Conservation (phyloP, 2,329 filamentous ascomycete genomes). For the Harringtonia aguacate region DNA sequence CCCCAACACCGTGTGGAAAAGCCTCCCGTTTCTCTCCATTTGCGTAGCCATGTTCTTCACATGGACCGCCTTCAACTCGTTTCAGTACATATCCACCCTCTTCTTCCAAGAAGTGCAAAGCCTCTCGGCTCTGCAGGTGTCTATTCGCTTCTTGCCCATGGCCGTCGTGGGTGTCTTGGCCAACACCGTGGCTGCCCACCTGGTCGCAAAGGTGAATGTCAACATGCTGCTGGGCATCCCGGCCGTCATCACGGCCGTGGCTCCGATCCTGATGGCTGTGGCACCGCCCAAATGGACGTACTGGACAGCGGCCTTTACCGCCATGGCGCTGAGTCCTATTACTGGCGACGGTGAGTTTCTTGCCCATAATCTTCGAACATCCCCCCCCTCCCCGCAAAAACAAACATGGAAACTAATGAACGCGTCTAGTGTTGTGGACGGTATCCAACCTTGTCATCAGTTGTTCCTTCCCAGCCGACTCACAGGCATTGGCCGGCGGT, state of each 20-base stretch:
- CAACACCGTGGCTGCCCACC: conserved; percentile 22
- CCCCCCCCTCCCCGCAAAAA: too few species aligned
- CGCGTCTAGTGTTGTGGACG: conserved; percentile 36
- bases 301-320: conserved; percentile 35
- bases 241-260: conserved; percentile 31
- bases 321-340: conserved; percentile 31
- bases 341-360: conserved; percentile 23
- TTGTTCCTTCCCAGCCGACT: conserved; percentile 39
- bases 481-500: conserved; percentile 46
- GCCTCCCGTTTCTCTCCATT: conserved; percentile 40
- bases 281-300: conserved; percentile 34
- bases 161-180: conserved; percentile 7
- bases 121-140: conserved; percentile 32
- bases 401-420: neutral
- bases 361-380: neutral
- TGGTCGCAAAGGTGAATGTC: conserved; percentile 24
- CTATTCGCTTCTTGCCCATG: conserved; percentile 35
- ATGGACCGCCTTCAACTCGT: conserved; percentile 33
- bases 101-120: conserved; percentile 40
- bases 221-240: neutral
- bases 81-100: conserved; percentile 36
- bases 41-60: conserved; percentile 39
- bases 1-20: conserved; percentile 49
- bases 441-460: conserved; percentile 43
- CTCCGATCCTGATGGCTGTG: conserved; percentile 42